phyloP scores from a whole-genome alignment of 2,329 filamentous ascomycete species.

The Xylaria sp. region DNA sequence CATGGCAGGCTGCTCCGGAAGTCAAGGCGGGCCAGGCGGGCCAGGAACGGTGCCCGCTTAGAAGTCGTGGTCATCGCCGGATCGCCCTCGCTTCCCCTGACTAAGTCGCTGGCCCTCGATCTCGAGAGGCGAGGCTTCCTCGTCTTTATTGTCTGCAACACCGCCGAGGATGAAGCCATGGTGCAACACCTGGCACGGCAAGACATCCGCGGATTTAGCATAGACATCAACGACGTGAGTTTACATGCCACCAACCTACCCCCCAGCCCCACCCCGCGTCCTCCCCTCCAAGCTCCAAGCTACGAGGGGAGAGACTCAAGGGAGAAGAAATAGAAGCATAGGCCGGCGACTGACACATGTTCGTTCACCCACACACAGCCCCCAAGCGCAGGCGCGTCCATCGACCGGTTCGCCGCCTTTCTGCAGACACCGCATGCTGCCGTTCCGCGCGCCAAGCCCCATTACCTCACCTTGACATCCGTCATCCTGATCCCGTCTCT shows the following conservation, averaged over 20 bases:
- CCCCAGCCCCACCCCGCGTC: not conserved
- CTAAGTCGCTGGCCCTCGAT: constrained; percentile 83
- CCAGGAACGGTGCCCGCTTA: constrained; percentile 82
- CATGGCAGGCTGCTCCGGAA: constrained; percentile 69
- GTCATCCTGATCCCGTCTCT: constrained; percentile 85
- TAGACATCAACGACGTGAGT: constrained; percentile 84
- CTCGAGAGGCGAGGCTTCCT: constrained; percentile 92
- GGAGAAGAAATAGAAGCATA: not conserved
- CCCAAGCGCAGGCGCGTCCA: constrained; percentile 73
- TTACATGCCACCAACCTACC: not conserved
- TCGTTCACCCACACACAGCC: constrained; percentile 60
- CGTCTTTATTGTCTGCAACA: constrained; percentile 88
- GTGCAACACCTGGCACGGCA: constrained; percentile 80
- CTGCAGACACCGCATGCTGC: constrained; percentile 81
- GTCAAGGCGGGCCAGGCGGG: constrained; percentile 79
- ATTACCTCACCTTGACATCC: constrained; percentile 80
- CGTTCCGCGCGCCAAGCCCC: constrained; percentile 78
- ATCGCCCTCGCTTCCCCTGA: constrained; percentile 85
- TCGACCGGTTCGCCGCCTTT: constrained; percentile 76
- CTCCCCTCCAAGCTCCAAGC: not conserved
- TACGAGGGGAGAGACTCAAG: not conserved
- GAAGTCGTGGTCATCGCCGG: constrained; percentile 92
- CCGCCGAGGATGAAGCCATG: constrained; percentile 83
- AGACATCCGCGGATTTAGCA: constrained; percentile 83
- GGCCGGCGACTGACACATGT: constrained; percentile 15